Percentiles rank a stretch among this genome's conserved stretches.
phyloP scores from a whole-genome alignment of 139 green algal genomes.

The Closterium sp. region DNA sequence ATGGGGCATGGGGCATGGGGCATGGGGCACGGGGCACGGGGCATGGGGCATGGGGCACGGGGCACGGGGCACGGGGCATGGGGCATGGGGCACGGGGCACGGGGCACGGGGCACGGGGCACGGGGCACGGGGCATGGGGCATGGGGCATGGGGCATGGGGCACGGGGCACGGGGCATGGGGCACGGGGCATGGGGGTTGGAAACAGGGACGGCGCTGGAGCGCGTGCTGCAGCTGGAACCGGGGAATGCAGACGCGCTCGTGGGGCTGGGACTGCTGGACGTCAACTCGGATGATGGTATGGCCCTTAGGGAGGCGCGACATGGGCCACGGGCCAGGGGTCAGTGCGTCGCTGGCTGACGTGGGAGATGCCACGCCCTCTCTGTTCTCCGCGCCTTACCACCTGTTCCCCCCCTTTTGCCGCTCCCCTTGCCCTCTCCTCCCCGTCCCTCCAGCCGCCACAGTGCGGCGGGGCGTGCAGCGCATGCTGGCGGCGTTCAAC shows the following conservation, averaged over 20 bases:
- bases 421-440: neutral
- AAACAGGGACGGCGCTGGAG: slow-evolving; percentile 61
- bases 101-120: slow-evolving; percentile 39
- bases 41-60: slow-evolving; percentile 39
- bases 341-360: no score
- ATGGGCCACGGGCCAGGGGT: slow-evolving; percentile 4
- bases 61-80: slow-evolving; percentile 8
- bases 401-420: neutral
- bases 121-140: slow-evolving; percentile 30
- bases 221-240: slow-evolving; percentile 65
- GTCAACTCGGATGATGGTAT: slow-evolving; percentile 34
- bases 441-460: neutral
- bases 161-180: slow-evolving; percentile 38
- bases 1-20: no score
- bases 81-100: neutral
- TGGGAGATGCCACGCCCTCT: no score
- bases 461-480: slow-evolving; percentile 50
- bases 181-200: slow-evolving; percentile 46
- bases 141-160: no score
- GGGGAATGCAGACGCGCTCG: slow-evolving; percentile 65
- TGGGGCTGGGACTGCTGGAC: slow-evolving; percentile 70
- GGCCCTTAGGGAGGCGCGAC: slow-evolving; percentile 40
- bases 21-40: slow-evolving; percentile 36
- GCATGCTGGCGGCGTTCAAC: slow-evolving; percentile 72
- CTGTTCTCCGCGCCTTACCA: no score